Percentiles rank a stretch among this genome's conserved stretches.
Conservation (phyloP, 2,329 filamentous ascomycete species). For the Neonectria magnoliae region DNA sequence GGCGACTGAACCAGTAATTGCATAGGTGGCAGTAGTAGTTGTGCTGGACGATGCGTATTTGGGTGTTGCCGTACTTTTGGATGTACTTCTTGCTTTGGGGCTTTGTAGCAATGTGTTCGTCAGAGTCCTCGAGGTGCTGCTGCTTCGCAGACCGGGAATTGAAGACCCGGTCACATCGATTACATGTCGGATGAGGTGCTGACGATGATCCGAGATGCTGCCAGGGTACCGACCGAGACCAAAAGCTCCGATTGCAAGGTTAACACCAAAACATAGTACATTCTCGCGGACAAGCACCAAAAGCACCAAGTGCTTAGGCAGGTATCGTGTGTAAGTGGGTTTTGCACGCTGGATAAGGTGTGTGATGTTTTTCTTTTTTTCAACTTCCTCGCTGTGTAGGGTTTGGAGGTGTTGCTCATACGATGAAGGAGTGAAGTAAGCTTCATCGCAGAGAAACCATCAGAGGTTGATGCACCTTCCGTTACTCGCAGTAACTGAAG, state of each 20-base stretch:
- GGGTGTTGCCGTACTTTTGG: not conserved
- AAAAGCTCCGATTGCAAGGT: not conserved
- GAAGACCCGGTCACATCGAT: not conserved
- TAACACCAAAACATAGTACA: not conserved
- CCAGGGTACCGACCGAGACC: not conserved
- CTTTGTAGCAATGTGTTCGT: not conserved
- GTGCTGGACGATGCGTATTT: not conserved
- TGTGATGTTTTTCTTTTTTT: not conserved
- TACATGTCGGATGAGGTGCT: not conserved
- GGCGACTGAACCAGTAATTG: not conserved
- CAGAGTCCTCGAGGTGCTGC: conserved; percentile 16
- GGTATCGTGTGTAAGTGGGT: not conserved
- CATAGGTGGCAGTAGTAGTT: conserved; percentile 19
- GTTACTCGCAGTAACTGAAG: not conserved
- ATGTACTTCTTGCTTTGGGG: not conserved
- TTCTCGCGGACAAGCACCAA: not conserved
- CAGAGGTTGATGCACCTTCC: not conserved
- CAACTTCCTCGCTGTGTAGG: not conserved
- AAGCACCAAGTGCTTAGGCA: not conserved
- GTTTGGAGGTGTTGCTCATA: not conserved
- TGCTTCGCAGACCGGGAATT: conserved; percentile 1
- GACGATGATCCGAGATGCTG: not conserved
- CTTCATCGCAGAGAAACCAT: not conserved
- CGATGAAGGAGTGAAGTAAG: not conserved
- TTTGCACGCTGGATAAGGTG: not conserved